These are phyloP conservation scores for Aspergillus nomiae DNA, from an alignment of 2,329 filamentous ascomycete genomes.

Conservation along the genomic window DNA sequence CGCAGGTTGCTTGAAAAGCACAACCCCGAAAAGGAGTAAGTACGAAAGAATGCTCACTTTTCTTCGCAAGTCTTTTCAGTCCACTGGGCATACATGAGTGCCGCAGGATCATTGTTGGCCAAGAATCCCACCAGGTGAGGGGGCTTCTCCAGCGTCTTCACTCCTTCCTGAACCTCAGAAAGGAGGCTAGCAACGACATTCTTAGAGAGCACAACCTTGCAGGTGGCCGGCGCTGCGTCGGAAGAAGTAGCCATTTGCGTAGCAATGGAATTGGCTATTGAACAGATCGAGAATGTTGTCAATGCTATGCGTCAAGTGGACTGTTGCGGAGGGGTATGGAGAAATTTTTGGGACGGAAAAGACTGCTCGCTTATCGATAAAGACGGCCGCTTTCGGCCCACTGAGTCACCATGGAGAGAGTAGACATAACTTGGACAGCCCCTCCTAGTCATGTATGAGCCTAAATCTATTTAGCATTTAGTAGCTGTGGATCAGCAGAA, in stretches of 20 bases:
- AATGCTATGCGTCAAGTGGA: conserved; percentile 1
- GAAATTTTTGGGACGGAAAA: conserved; percentile 32
- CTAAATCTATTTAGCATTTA: background rate
- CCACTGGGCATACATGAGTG: conserved; percentile 93
- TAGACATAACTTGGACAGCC: background rate
- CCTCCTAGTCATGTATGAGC: background rate
- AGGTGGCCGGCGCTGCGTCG: conserved; percentile 51
- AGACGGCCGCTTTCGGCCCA: conserved; percentile 34
- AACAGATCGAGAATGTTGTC: conserved; percentile 3
- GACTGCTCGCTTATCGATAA: conserved; percentile 44
- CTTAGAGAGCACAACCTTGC: conserved; percentile 90
- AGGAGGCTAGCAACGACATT: conserved; percentile 83
- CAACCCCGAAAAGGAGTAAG: conserved; percentile 7
- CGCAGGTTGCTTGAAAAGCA: conserved; percentile 9
- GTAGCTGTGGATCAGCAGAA: background rate
- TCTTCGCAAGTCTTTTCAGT: conserved; percentile 94
- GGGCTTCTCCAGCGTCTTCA: conserved; percentile 69
- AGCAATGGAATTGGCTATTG: conserved; percentile 4
- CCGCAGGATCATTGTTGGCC: conserved; percentile 87
- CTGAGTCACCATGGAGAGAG: background rate
- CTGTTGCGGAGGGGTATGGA: conserved; percentile 22
- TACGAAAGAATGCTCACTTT: conserved; percentile 66
- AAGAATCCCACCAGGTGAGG: conserved; percentile 89
- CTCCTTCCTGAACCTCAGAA: conserved; percentile 72
- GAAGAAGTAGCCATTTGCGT: conserved; percentile 35